phyloP scores from a whole-genome alignment of 345 rosid species.

The Psidium guajava region DNA sequence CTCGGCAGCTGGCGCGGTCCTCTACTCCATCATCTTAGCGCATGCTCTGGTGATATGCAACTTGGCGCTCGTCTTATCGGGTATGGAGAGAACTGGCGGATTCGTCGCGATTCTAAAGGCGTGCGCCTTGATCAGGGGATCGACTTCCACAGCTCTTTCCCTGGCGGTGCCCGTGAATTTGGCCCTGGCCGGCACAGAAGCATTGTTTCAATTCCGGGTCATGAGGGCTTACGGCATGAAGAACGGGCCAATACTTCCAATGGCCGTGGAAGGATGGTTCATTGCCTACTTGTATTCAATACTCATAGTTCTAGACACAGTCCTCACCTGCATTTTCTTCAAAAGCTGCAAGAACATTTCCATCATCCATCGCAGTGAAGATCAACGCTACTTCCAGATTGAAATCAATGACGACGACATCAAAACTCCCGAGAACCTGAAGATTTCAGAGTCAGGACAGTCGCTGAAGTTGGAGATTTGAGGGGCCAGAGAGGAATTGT shows the following conservation, averaged over 20 bases:
- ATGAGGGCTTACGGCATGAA: slow-evolving; percentile 21
- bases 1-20: slow-evolving; percentile 49
- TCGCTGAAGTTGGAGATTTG: background rate
- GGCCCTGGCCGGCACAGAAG: slow-evolving; percentile 59
- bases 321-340: slow-evolving; percentile 52
- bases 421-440: background rate
- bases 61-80: slow-evolving; percentile 56
- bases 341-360: slow-evolving; percentile 49
- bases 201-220: slow-evolving; percentile 67
- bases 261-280: slow-evolving; percentile 42
- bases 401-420: slow-evolving; percentile 16
- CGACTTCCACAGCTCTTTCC: slow-evolving; percentile 53
- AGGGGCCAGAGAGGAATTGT: background rate
- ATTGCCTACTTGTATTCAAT: slow-evolving; percentile 63
- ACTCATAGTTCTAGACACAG: slow-evolving; percentile 55
- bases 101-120: slow-evolving; percentile 56
- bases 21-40: slow-evolving; percentile 63
- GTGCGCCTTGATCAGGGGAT: slow-evolving; percentile 47
- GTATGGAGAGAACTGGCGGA: slow-evolving; percentile 39
- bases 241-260: slow-evolving; percentile 14
- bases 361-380: slow-evolving; percentile 6
- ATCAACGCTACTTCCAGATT: slow-evolving; percentile 8
- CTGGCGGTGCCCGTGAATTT: slow-evolving; percentile 60
- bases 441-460: background rate
- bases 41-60: slow-evolving; percentile 55